Conservation (phyloP, 2,329 filamentous ascomycete species). For the Ilyonectria sp. region DNA sequence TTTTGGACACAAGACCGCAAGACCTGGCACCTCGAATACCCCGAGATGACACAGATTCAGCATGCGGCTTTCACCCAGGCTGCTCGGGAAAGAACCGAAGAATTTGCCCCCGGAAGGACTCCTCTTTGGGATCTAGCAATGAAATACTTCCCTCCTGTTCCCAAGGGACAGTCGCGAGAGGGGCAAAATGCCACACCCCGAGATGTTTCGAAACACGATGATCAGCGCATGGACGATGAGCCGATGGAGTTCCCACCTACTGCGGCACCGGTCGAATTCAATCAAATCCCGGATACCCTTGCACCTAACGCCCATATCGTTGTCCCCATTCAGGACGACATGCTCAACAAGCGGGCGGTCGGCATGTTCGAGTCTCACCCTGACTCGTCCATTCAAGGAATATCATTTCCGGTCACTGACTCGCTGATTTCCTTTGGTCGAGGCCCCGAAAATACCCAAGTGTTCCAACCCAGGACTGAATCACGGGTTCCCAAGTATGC, state of each 20-base stretch:
- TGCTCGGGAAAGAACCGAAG: conserved; percentile 65
- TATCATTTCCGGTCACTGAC: conserved; percentile 76
- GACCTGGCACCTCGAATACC: conserved; percentile 75
- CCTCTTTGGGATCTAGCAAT: conserved; percentile 71
- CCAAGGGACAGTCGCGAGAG: conserved; percentile 33
- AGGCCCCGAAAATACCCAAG: conserved; percentile 75
- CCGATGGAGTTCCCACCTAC: conserved; percentile 51
- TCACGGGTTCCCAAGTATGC: conserved; percentile 85
- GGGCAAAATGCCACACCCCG: conserved; percentile 31
- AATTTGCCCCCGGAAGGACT: conserved; percentile 67
- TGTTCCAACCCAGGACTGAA: conserved; percentile 75
- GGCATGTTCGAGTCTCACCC: conserved; percentile 77
- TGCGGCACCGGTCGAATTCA: conserved; percentile 46
- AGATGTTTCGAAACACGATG: conserved; percentile 42
- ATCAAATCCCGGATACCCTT: conserved; percentile 55
- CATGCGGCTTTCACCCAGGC: conserved; percentile 69
- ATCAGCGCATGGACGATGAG: conserved; percentile 46
- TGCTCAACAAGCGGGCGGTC: conserved; percentile 61
- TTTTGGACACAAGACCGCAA: conserved; percentile 71
- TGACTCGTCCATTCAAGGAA: conserved; percentile 75
- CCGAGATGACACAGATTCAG: conserved; percentile 74
- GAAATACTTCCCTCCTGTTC: conserved; percentile 69
- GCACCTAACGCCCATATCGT: conserved; percentile 55
- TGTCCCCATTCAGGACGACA: conserved; percentile 53
- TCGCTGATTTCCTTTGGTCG: conserved; percentile 86